phyloP scores from a whole-genome alignment of 768 basidiomycete genomes.

The Mycena chlorophos region DNA sequence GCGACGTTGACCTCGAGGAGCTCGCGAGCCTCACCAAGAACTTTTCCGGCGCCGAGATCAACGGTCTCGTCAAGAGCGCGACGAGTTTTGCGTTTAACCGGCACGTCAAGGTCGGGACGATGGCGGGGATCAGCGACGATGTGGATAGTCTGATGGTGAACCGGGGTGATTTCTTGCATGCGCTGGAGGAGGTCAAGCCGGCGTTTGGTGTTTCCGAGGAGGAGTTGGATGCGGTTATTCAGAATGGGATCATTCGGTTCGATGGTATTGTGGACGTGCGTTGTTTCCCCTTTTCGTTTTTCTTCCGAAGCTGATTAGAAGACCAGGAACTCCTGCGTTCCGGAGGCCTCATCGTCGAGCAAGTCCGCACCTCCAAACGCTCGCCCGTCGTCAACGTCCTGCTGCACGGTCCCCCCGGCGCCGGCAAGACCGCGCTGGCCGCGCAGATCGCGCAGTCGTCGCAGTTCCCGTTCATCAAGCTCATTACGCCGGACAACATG shows the following conservation, averaged over 20 bases:
- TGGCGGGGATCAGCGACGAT: conserved; percentile 95
- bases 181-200: conserved; percentile 91
- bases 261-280: conserved; percentile 73
- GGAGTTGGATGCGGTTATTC: conserved; percentile 88
- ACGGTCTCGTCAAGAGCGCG: conserved; percentile 95
- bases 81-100: conserved; percentile 97
- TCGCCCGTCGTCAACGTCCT: conserved; percentile 92
- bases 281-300: conserved; percentile 17
- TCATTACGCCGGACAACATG: conserved; percentile 95
- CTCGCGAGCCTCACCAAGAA: conserved; percentile 89
- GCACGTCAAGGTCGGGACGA: conserved; percentile 94
- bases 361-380: conserved; percentile 85
- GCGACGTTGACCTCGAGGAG: conserved; percentile 79
- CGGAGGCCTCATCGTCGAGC: conserved; percentile 87
- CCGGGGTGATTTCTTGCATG: conserved; percentile 81
- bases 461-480: conserved; percentile 96
- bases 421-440: conserved; percentile 93
- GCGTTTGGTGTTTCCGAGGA: conserved; percentile 98
- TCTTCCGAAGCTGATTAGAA: neutral
- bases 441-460: conserved; percentile 93
- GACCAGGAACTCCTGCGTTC: conserved; percentile 82
- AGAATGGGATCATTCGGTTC: conserved; percentile 95
- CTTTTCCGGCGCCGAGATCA: conserved; percentile 96
- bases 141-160: conserved; percentile 92
- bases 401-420: conserved; percentile 84